These are phyloP conservation scores for Cytospora piceicola DNA, from an alignment of 2,329 filamentous ascomycete genomes.

Conservation along the genomic window DNA sequence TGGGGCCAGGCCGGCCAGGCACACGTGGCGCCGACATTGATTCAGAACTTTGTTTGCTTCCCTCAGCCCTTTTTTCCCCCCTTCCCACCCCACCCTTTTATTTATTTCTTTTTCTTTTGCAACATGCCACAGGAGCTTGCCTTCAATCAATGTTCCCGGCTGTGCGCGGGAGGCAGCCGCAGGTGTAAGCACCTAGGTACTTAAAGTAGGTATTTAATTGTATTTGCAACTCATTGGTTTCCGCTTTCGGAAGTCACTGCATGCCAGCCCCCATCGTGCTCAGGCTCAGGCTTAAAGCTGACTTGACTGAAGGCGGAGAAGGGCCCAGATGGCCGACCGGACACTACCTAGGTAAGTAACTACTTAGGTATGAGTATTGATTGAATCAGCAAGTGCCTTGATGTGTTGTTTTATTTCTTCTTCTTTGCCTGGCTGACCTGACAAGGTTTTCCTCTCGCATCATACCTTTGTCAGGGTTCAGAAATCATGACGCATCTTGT, in stretches of 20 bases:
- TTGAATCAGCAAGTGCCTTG: background rate
- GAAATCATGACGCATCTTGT: background rate
- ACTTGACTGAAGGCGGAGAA: background rate
- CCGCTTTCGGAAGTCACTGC: background rate
- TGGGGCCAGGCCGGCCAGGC: background rate
- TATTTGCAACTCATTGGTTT: background rate
- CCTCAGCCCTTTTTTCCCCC: background rate
- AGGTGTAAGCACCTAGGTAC: background rate
- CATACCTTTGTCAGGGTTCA: background rate
- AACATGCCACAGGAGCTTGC: slow-evolving; percentile 2
- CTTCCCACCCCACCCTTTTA: too few relatives aligned
- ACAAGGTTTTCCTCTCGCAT: background rate
- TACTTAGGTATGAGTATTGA: too few relatives aligned
- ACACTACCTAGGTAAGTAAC: too few relatives aligned
- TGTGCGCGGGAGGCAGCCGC: background rate
- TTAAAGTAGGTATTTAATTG: background rate
- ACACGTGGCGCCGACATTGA: slow-evolving; percentile 5
- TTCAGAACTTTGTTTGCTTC: background rate
- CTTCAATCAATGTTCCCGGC: background rate
- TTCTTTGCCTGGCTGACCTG: background rate
- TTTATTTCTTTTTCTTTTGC: background rate
- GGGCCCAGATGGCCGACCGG: too few relatives aligned
- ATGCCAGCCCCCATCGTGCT: background rate
- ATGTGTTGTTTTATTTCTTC: background rate
- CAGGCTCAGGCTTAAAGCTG: background rate